These are phyloP conservation scores for Symbiodinium pilosum DNA, from an alignment of 73 alveolate genomes.

Conservation along the genomic window DNA sequence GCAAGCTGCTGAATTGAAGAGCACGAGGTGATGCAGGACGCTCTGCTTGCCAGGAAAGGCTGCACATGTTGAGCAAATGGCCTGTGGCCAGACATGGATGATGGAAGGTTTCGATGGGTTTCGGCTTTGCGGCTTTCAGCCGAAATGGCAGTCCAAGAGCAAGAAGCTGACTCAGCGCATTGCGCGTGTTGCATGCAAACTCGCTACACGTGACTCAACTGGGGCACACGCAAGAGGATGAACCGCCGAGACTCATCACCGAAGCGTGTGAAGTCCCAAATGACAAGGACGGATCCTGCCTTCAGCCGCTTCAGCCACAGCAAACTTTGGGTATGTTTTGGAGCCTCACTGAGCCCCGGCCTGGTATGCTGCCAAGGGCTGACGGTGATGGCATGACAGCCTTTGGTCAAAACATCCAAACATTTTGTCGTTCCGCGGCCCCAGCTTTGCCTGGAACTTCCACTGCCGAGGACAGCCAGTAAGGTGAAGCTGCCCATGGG, in stretches of 20 bases:
- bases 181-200: too few species aligned
- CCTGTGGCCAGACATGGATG: not conserved
- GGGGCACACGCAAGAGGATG: conserved; percentile 23
- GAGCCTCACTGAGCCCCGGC: not conserved
- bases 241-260: conserved; percentile 75
- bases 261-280: conserved; percentile 62
- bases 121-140: not conserved
- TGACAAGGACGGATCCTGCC: conserved; percentile 57
- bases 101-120: not conserved
- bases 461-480: conserved; percentile 77
- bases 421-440: too few species aligned
- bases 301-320: not conserved
- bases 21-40: too few species aligned
- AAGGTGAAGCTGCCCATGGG: conserved; percentile 65
- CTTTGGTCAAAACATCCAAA: not conserved
- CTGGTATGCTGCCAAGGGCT: conserved; percentile 78
- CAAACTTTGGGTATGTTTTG: too few species aligned
- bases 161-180: too few species aligned
- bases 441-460: conserved; percentile 76
- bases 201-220: too few species aligned
- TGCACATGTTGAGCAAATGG: too few species aligned
- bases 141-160: not conserved
- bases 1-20: too few species aligned
- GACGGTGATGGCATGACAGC: conserved; percentile 80
- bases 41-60: too few species aligned